These are phyloP conservation scores for Umbelopsis vinacea DNA, from an alignment of 192 early-diverging fungal species.

Conservation along the genomic window DNA sequence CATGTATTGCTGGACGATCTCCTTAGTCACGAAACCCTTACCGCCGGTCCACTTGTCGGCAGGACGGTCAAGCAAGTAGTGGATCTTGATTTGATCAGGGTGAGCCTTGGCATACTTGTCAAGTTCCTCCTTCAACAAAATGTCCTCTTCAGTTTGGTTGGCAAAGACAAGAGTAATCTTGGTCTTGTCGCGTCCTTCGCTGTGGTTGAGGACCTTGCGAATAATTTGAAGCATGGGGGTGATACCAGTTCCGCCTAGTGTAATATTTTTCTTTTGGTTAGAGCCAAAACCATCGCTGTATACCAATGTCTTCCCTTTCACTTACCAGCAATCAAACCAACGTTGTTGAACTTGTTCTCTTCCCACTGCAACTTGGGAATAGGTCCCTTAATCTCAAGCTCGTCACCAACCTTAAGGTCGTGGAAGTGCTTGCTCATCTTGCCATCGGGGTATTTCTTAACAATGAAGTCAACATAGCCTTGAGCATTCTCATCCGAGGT, in stretches of 20 bases:
- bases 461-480: slow-evolving; percentile 71
- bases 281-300: background rate
- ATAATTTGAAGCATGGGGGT: slow-evolving; percentile 78
- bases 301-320: background rate
- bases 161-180: slow-evolving; percentile 74
- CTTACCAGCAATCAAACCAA: slow-evolving; percentile 69
- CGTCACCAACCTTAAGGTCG: slow-evolving; percentile 69
- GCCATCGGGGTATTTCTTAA: slow-evolving; percentile 71
- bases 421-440: slow-evolving; percentile 63
- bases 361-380: slow-evolving; percentile 66
- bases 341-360: slow-evolving; percentile 61
- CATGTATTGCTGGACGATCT: slow-evolving; percentile 70
- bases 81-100: slow-evolving; percentile 68
- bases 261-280: background rate
- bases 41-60: slow-evolving; percentile 70
- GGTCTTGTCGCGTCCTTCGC: slow-evolving; percentile 60
- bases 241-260: slow-evolving; percentile 71
- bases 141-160: slow-evolving; percentile 72
- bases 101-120: slow-evolving; percentile 58
- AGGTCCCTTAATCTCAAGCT: slow-evolving; percentile 81
- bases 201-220: slow-evolving; percentile 61
- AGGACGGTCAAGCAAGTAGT: slow-evolving; percentile 69
- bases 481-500: slow-evolving; percentile 51
- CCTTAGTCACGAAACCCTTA: slow-evolving; percentile 75
- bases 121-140: slow-evolving; percentile 67